Conservation (phyloP, 202 grass and related monocot genomes). For the Carex sylvatica region DNA sequence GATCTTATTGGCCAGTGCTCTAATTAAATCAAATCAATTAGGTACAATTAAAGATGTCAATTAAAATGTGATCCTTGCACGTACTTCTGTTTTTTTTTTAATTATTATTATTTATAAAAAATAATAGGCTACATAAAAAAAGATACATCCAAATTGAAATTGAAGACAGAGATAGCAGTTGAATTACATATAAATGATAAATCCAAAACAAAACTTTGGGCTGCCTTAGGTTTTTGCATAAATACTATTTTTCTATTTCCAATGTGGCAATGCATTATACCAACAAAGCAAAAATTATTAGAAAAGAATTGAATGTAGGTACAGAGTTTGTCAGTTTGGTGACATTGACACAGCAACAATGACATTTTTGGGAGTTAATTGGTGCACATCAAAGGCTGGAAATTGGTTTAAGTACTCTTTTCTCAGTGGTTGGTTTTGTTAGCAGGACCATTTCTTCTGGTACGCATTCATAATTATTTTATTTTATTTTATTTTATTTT, state of each 20-base stretch:
- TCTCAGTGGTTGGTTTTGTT: constrained; percentile 12
- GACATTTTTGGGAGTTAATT: constrained; percentile 22
- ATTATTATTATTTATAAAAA: too few species aligned
- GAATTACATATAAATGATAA: too few species aligned
- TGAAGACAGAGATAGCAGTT: not conserved
- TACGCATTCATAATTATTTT: not conserved
- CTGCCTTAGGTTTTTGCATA: not conserved
- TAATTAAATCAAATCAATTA: not conserved
- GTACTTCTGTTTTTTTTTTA: not conserved
- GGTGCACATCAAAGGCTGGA: constrained; percentile 17
- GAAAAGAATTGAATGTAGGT: not conserved
- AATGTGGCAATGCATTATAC: not conserved
- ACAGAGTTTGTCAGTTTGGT: not conserved
- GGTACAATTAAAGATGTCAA: not conserved
- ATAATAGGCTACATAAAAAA: not conserved
- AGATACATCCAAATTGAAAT: not conserved
- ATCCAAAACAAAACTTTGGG: not conserved
- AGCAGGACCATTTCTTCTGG: constrained; percentile 11
- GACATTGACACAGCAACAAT: not conserved
- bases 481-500: not conserved
- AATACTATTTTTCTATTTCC: not conserved
- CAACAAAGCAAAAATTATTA: not conserved
- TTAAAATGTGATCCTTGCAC: not conserved
- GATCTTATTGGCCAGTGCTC: not conserved
- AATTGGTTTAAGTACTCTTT: constrained; percentile 11